These are phyloP conservation scores for Acanthamoeba healyi DNA, from an alignment of 208 protist genomes.

Conservation along the genomic window DNA sequence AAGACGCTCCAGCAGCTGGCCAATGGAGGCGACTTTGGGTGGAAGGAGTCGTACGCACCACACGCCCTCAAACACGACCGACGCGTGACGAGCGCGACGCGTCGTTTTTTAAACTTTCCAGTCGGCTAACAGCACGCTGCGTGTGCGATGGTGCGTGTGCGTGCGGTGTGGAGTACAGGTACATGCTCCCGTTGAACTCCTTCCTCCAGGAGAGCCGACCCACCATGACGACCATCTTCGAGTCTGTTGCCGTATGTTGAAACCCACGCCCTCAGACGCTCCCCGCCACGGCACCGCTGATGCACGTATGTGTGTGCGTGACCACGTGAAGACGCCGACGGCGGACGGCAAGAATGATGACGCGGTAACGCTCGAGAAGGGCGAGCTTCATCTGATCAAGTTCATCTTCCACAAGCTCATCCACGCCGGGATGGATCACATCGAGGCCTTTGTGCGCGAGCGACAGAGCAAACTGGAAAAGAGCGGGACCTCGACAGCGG, in stretches of 20 bases:
- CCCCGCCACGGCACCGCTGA: too few species aligned
- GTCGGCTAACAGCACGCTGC: too few species aligned
- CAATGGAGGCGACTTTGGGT: constrained; percentile 79
- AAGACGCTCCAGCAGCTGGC: constrained; percentile 85
- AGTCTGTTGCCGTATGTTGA: not conserved
- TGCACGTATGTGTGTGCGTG: too few species aligned
- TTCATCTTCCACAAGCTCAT: constrained; percentile 11
- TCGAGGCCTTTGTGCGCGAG: constrained; percentile 2
- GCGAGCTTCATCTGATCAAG: not conserved
- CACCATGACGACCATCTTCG: not conserved
- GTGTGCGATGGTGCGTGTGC: not conserved
- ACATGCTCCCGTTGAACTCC: constrained; percentile 10
- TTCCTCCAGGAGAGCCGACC: not conserved
- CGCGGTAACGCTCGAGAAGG: not conserved
- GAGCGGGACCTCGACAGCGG: too few species aligned
- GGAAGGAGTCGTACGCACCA: constrained; percentile 80
- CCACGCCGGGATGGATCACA: not conserved
- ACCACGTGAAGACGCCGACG: not conserved
- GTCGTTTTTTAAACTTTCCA: too few species aligned
- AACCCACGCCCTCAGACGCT: too few species aligned
- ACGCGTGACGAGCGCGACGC: too few species aligned
- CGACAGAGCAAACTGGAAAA: too few species aligned
- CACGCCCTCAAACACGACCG: too few species aligned
- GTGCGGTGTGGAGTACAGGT: too few species aligned
- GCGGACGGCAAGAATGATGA: not conserved